Evolutionary conservation across 768 basidiomycete species (phyloP).

Genomic region (Austroboletus festivus): DNA sequence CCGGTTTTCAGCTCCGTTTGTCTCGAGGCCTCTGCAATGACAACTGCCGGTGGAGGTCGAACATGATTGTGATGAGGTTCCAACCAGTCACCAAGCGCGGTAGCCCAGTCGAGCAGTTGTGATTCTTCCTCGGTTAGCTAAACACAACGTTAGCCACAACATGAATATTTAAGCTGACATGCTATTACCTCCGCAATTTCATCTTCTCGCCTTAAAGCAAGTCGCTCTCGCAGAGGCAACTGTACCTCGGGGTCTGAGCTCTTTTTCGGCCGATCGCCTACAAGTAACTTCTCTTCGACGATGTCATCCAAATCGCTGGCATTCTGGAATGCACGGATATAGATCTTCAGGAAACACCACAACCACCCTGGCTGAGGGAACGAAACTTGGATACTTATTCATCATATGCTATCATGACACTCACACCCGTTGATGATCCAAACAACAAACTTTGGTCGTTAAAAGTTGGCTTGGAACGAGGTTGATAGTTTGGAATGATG

Average conservation of each 20-base stretch:
- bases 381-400: background rate
- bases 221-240: slow-evolving; percentile 55
- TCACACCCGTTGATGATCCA: slow-evolving; percentile 58
- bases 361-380: slow-evolving; percentile 65
- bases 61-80: slow-evolving; percentile 72
- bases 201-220: slow-evolving; percentile 46
- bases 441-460: slow-evolving; percentile 70
- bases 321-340: slow-evolving; percentile 73
- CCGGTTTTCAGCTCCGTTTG: slow-evolving; percentile 70
- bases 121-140: slow-evolving; percentile 69
- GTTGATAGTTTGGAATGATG: slow-evolving; percentile 78
- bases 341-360: slow-evolving; percentile 65
- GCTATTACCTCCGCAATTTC: slow-evolving; percentile 51
- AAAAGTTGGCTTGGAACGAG: slow-evolving; percentile 46
- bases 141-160: slow-evolving; percentile 5
- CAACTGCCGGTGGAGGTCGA: slow-evolving; percentile 66
- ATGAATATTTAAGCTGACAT: slow-evolving; percentile 1
- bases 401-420: slow-evolving; percentile 21
- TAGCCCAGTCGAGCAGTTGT: slow-evolving; percentile 55
- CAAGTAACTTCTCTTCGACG: slow-evolving; percentile 77
- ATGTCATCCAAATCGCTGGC: slow-evolving; percentile 78
- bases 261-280: slow-evolving; percentile 76
- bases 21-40: slow-evolving; percentile 73
- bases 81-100: slow-evolving; percentile 68
- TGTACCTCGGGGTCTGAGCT: slow-evolving; percentile 47